Base-by-base conservation (phyloP, 305 asterid species). In the Rubia balearica region DNA sequence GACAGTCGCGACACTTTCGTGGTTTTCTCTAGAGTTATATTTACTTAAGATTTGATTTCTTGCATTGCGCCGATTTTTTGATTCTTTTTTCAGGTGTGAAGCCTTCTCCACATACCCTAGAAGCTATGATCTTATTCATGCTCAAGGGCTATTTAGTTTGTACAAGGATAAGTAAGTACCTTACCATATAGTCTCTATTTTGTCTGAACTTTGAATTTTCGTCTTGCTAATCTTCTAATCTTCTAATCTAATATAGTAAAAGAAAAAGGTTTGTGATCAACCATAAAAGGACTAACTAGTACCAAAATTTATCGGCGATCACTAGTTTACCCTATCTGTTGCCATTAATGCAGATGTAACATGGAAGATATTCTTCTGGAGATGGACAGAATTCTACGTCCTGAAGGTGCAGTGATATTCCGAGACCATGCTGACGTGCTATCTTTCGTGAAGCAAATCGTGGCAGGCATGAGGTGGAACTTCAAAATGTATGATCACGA, bases 81-180 rank as follows among this genome's bases (percentile, higher is more conserved):
- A 45, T 41, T 77, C 27, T 19, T 51, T 51, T 45, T 69, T 51
- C 80, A 83, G 87, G 85, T 81, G 88, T 48, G 90, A 85, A 75
- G 88, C 81, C 55, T 83, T 85, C 86, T 85, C 88, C 30, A 83
- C 90, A 4, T 85, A 83, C 60, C 90, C 90, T 16, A 81, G 90
- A 70, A 81, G 86, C 24, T 85, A 82, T 65, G 90, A 85, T 73
- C 85, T 85, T 12, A 85, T 85, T 73, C 90, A 85, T 69, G 88
- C 84, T 40, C 74, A 73, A 21, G 74, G 86, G 36, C 49, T 85
- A 73, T 85, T 83, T 63, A 83, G 79, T 81, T 74, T 85, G 81
- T 85, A 83, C 73, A 74, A 80, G 78, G 83, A 76, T 78, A 77
- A 80, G 90, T 85, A 69, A 85, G 84, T 48, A 40, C 53, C 67